Conservation (phyloP, 129 eudicot genomes). For the Flaveria linearis region DNA sequence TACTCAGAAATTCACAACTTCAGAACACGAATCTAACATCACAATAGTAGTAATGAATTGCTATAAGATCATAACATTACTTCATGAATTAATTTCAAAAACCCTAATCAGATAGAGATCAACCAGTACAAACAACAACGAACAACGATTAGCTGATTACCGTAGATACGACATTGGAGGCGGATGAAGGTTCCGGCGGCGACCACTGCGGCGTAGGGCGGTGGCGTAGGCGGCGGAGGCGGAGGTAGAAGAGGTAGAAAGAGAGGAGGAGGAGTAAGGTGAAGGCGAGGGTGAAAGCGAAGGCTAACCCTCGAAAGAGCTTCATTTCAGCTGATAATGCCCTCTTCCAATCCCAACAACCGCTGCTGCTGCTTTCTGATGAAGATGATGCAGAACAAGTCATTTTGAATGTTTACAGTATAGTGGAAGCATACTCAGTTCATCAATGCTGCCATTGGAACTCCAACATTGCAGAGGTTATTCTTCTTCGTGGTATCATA, state of each 20-base stretch:
- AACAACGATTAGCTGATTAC: constrained; percentile 20
- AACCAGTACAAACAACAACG: neutral
- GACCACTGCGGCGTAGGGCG: constrained; percentile 30
- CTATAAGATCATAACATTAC: too few relatives aligned
- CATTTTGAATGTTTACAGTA: constrained; percentile 2
- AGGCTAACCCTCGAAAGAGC: constrained; percentile 66
- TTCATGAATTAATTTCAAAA: constrained; percentile 2
- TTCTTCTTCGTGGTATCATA: neutral
- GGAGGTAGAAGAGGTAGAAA: constrained; percentile 73
- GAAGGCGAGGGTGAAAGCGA: constrained; percentile 73
- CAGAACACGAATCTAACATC: too few relatives aligned
- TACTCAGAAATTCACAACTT: neutral
- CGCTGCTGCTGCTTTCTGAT: neutral
- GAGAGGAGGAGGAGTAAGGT: constrained; percentile 64
- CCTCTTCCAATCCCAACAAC: constrained; percentile 35
- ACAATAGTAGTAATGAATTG: too few relatives aligned
- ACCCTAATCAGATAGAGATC: constrained; percentile 10
- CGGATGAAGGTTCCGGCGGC: constrained; percentile 38
- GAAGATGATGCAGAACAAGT: constrained; percentile 24
- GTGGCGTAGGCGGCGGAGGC: constrained; percentile 57
- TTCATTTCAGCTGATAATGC: constrained; percentile 57
- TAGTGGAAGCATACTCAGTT: constrained; percentile 12
- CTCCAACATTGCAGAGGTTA: neutral
- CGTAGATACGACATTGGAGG: constrained; percentile 45
- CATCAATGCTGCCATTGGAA: constrained; percentile 20